phyloP scores from a whole-genome alignment of 805 yeast genomes.

The fission yeast (Schizosaccharomyces pombe) region DNA sequence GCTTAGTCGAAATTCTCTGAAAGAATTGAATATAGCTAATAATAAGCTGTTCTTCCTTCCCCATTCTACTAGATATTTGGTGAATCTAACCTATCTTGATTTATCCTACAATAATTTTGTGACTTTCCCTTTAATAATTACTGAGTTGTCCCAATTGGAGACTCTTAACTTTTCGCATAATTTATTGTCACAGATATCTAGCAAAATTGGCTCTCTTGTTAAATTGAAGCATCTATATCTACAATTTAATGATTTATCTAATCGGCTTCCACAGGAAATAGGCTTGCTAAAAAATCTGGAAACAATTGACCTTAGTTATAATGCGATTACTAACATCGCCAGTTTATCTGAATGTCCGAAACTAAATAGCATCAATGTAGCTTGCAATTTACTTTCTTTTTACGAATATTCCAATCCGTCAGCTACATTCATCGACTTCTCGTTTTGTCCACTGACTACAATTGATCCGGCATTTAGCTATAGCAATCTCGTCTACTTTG shows the following conservation, averaged over 20 bases:
- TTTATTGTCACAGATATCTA: slow-evolving; percentile 23
- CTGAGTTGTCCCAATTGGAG: slow-evolving; percentile 42
- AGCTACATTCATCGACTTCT: neutral
- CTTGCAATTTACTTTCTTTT: neutral
- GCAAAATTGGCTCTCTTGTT: slow-evolving; percentile 31
- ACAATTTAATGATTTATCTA: slow-evolving; percentile 13
- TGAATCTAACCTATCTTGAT: neutral
- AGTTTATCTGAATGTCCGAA: neutral
- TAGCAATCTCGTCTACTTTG: neutral
- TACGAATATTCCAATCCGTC: neutral
- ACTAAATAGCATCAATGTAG: neutral
- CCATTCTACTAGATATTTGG: neutral
- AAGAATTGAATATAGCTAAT: neutral
- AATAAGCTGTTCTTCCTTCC: neutral
- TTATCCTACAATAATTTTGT: slow-evolving; percentile 37
- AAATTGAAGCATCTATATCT: slow-evolving; percentile 30
- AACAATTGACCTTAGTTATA: neutral
- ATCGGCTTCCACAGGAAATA: neutral
- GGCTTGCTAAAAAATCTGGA: neutral
- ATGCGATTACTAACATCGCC: neutral
- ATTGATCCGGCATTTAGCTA: neutral
- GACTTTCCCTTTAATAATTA: slow-evolving; percentile 47
- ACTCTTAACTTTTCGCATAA: slow-evolving; percentile 58
- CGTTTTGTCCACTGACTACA: neutral
- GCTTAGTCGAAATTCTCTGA: neutral